Base-by-base conservation (phyloP, 495 filamentous ascomycete genomes). In the Parachaetomium inaequale region DNA sequence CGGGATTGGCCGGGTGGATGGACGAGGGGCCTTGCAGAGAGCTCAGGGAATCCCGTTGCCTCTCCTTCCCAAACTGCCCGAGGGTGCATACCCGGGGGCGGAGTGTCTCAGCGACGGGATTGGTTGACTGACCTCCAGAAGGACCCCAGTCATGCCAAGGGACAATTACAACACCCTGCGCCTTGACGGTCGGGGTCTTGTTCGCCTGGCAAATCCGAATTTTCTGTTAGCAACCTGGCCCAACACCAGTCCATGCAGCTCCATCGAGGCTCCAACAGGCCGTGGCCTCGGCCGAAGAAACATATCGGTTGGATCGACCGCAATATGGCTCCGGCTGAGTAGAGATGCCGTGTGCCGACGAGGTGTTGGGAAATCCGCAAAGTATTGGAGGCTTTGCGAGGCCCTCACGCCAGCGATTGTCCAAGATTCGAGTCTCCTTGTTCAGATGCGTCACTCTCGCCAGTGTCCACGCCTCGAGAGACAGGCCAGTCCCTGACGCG, bases 131-230 rank as follows among this genome's bases (percentile, higher is more conserved):
- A 70, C 69, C 67, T 70, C 61, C 38, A 63, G 59, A 55, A 43
- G 50, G 32, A 59, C 71, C 71, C 69, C 51, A 56, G 67, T 72
- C 69, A 62, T 67, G 65, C 69, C 67, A 73, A 73, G 71, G 55
- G 14, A 57, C 50, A 61, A 64, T 62, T 61, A 67, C 67, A 66
- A 63, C 51, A 62, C 65, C 64, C 65, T 69, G 65, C 55, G 57
- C 60, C 54, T 62, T 59, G 58, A 55, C 23, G 38, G 53, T 50
- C 53, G 55, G 34, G 38, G 29, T 19, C 21, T 52, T 46, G 60
- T 64, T 60, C 46, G 59, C 53, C 64, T 70, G 58, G 55, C 34
- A 38, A 50, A 62, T 47, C 45, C 43, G 34, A 43, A 50, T 45
- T 17, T 52, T 50, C 58, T 5, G 68, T 69, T 61, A 72, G 68